A percentile compares a stretch with the other conserved stretches of the same genome.
phyloP scores from a whole-genome alignment of 139 green algal genomes.

The Spirogloea muscicola region DNA sequence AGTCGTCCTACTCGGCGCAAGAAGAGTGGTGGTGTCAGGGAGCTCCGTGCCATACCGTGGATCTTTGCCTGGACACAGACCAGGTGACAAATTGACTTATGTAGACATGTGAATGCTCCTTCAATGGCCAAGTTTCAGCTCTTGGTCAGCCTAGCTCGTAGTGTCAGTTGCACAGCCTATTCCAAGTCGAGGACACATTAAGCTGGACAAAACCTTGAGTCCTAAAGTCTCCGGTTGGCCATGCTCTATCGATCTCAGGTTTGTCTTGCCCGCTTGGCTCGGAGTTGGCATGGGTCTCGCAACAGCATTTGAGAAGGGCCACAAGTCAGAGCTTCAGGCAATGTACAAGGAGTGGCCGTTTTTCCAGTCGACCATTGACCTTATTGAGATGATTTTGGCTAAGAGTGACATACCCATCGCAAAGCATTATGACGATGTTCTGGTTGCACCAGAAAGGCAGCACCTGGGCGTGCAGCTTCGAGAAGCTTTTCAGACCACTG shows the following conservation, averaged over 20 bases:
- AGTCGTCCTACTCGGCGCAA: conserved; percentile 29
- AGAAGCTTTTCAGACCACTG: conserved; percentile 16
- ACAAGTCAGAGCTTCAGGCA: conserved; percentile 65
- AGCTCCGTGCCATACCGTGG: conserved; percentile 96
- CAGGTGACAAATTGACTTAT: not conserved
- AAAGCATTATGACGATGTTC: conserved; percentile 57
- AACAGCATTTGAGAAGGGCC: conserved; percentile 57
- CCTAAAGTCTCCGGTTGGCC: no score
- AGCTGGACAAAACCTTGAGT: no score
- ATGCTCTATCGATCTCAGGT: no score
- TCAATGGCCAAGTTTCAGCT: no score
- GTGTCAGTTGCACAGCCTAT: no score
- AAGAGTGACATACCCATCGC: conserved; percentile 88
- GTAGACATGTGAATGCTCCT: no score
- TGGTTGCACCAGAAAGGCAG: conserved; percentile 14
- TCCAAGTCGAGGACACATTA: no score
- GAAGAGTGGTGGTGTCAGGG: conserved; percentile 31
- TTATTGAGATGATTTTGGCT: conserved; percentile 98
- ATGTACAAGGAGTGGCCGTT: conserved; percentile 98
- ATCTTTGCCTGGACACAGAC: conserved; percentile 97
- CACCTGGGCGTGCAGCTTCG: conserved; percentile 5
- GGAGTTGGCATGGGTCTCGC: conserved; percentile 85
- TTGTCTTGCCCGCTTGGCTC: conserved; percentile 96
- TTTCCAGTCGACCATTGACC: conserved; percentile 89
- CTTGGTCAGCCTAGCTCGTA: no score